phyloP scores from a whole-genome alignment of 1,284 basidiomycete species.

The Mycena sp. region DNA sequence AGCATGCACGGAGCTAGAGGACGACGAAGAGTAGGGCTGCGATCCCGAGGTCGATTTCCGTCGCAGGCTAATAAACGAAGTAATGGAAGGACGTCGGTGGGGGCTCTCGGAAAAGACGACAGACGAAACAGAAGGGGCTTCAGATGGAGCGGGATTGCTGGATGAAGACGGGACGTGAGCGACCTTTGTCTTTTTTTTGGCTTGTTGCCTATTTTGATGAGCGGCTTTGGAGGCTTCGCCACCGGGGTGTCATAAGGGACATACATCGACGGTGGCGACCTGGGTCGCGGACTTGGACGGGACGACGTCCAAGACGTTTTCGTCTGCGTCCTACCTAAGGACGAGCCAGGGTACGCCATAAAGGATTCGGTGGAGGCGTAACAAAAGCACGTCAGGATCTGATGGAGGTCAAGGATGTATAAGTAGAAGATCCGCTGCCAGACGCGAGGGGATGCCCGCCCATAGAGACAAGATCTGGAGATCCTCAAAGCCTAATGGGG shows the following conservation, averaged over 20 bases:
- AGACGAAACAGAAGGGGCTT: background rate
- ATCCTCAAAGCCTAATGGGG: no score
- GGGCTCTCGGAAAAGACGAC: background rate
- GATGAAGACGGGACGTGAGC: background rate
- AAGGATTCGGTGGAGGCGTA: no score
- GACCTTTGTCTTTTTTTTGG: background rate
- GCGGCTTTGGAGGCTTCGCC: conserved; percentile 16
- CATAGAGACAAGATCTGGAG: no score
- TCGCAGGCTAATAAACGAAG: conserved; percentile 17
- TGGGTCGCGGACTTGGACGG: conserved; percentile 8
- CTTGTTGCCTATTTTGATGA: conserved; percentile 23
- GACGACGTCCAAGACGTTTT: background rate
- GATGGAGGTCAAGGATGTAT: no score
- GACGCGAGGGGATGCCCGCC: no score
- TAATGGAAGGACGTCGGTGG: conserved; percentile 7
- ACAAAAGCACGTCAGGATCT: no score
- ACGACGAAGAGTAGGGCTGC: background rate
- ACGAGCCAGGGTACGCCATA: no score
- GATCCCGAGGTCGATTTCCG: background rate
- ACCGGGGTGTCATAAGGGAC: conserved; percentile 3
- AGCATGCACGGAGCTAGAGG: background rate
- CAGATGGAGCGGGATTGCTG: background rate
- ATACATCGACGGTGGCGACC: conserved; percentile 24
- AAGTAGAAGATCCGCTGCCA: no score
- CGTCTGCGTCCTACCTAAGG: background rate